Evolutionary conservation across 192 early-diverging fungal genomes (phyloP), one percentile per base, ranked within the genome.

Genomic region (Coemansia sp.): DNA sequence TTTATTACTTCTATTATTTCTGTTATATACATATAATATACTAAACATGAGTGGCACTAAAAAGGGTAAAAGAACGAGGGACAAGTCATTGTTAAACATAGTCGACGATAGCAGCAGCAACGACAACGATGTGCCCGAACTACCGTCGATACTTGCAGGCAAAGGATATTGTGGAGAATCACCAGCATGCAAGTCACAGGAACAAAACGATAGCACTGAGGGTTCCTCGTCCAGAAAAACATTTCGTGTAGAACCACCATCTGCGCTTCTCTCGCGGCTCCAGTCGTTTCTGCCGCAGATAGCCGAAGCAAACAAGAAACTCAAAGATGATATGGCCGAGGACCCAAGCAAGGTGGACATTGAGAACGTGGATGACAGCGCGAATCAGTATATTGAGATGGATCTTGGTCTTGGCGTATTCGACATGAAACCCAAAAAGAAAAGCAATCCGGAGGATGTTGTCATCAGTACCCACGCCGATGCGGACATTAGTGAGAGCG

Each of bases 371-470:
- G 65, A 63, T 40, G 61, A 69, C 8, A 58, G 78, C 18, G 67
- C 72, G 12, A 45, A 60, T 7, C 76, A 78, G 65, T 78, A 84
- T 58, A 79, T 79, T 26, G 81, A 84, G 38, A 79, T 84, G 81
- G 81, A 84, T 38, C 59, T 79, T 18, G 76, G 76, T 1, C 65
- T 79, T 26, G 81, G 76, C 37, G 73, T 79, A 10, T 78, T 84
- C 64, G 81, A 78, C 50, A 74, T 78, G 75, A 84, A 78, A 42
- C 70, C 72, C 9, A 84, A 79, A 54, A 60, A 67, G 56, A 58
- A 72, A 11, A 37, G 38, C 13, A 26, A 61, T 13, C 21, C 38
- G 0, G 65, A 59, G n/a, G 69, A 66, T 41, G 70, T 75, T 50
- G 19, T 65, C n/a, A 76, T 75, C 11, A 44, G 66, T n/a, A 54